phyloP scores from a whole-genome alignment of 352 stramenopile species.

The Phytophthora cactorum region DNA sequence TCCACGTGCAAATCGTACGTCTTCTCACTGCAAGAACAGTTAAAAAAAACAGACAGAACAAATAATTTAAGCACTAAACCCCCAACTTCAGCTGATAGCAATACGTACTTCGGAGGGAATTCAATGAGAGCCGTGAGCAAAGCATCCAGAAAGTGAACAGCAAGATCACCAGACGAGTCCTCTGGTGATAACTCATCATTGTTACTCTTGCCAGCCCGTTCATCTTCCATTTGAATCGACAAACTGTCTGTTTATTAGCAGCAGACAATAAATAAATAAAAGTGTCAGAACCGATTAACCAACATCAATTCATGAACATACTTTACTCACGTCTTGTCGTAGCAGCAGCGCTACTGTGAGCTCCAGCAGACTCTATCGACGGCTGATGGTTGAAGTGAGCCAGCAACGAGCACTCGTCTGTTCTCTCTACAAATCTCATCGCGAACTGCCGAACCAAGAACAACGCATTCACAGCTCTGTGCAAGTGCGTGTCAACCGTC shows the following conservation, averaged over 20 bases:
- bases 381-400: conserved; percentile 64
- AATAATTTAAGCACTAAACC: background rate
- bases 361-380: conserved; percentile 10
- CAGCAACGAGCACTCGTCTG: conserved; percentile 66
- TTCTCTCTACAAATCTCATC: conserved; percentile 77
- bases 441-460: conserved; percentile 78
- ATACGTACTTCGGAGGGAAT: conserved; percentile 63
- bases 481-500: conserved; percentile 50
- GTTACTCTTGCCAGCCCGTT: conserved; percentile 7
- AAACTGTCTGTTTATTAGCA: conserved; percentile 18
- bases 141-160: conserved; percentile 69
- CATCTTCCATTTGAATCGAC: conserved; percentile 41
- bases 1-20: conserved; percentile 84
- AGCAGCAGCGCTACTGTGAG: conserved; percentile 1
- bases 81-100: background rate
- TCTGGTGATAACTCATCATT: conserved; percentile 14
- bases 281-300: background rate
- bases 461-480: conserved; percentile 69
- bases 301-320: background rate
- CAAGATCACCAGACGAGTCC: conserved; percentile 59
- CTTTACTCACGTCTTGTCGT: conserved; percentile 20
- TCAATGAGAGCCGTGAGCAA: conserved; percentile 65
- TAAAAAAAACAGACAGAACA: no score
- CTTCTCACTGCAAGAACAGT: conserved; percentile 14
- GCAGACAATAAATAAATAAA: background rate